Conservation (phyloP, 352 stramenopile species). For the Globisporangium irregulare region DNA sequence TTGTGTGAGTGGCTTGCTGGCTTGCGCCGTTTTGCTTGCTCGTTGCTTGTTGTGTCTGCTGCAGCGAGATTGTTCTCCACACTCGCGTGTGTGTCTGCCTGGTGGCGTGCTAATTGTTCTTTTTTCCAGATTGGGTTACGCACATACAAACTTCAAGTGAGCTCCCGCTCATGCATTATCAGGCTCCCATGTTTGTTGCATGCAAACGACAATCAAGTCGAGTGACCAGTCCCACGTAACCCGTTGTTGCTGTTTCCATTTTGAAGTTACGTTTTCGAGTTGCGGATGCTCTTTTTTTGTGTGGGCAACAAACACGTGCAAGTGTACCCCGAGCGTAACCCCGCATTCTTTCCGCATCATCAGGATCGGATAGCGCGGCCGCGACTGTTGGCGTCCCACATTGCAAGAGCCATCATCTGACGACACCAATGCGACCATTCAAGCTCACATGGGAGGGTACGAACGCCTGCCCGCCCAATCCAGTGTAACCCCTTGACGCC, state of each 20-base stretch:
- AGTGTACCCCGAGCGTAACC: background rate
- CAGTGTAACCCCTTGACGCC: background rate
- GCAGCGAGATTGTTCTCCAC: background rate
- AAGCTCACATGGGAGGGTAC: background rate
- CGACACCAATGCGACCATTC: background rate
- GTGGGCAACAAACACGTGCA: background rate
- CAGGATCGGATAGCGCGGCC: too few species aligned
- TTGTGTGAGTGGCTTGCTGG: background rate
- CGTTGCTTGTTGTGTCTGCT: background rate
- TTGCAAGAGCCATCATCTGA: too few species aligned
- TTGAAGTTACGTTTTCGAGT: constrained; percentile 7
- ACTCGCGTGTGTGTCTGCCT: constrained; percentile 2
- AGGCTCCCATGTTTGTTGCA: background rate
- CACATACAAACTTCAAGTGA: constrained; percentile 7
- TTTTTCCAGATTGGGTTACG: constrained; percentile 16
- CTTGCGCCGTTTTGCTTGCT: background rate
- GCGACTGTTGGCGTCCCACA: too few species aligned
- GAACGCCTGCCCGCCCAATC: background rate
- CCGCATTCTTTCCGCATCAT: background rate
- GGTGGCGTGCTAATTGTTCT: constrained; percentile 10
- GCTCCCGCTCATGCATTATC: constrained; percentile 1
- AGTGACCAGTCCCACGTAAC: constrained; percentile 11
- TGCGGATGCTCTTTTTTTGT: background rate
- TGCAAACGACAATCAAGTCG: constrained; percentile 1
- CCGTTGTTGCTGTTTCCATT: background rate